These are phyloP conservation scores for Cladosporium sp. DNA, from an alignment of 2,329 filamentous ascomycete genomes.

Conservation along the genomic window DNA sequence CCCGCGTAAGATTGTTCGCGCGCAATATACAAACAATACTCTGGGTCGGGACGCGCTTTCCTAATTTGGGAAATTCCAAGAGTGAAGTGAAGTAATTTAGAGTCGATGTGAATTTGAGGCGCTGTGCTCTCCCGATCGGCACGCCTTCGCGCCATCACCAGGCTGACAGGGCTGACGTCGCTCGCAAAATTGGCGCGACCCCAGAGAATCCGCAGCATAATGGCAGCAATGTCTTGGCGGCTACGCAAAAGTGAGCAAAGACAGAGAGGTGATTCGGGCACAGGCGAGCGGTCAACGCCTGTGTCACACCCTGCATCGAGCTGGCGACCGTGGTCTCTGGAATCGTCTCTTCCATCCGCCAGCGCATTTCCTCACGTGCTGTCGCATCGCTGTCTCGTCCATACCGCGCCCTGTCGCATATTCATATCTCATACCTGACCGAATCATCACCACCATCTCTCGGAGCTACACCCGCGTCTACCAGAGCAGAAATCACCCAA, in stretches of 20 bases:
- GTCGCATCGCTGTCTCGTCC: not conserved
- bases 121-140: too few species aligned
- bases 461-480: conserved; percentile 8
- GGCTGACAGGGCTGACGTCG: too few species aligned
- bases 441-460: not conserved
- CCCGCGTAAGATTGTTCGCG: too few species aligned
- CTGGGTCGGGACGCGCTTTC: too few species aligned
- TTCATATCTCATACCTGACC: not conserved
- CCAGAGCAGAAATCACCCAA: not conserved
- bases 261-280: not conserved
- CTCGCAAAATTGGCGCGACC: too few species aligned
- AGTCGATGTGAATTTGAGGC: too few species aligned
- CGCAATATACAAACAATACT: too few species aligned
- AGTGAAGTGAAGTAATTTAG: too few species aligned
- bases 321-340: not conserved
- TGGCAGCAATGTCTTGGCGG: not conserved
- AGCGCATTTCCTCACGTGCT: not conserved
- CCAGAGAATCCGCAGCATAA: not conserved
- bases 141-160: too few species aligned
- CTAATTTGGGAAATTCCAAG: too few species aligned
- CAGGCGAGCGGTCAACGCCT: not conserved
- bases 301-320: not conserved
- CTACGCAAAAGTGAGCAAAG: conserved; percentile 1
- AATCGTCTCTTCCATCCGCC: not conserved
- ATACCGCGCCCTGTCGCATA: not conserved